Conservation (phyloP, 129 eudicot genomes). For the Pittosporum tobira region DNA sequence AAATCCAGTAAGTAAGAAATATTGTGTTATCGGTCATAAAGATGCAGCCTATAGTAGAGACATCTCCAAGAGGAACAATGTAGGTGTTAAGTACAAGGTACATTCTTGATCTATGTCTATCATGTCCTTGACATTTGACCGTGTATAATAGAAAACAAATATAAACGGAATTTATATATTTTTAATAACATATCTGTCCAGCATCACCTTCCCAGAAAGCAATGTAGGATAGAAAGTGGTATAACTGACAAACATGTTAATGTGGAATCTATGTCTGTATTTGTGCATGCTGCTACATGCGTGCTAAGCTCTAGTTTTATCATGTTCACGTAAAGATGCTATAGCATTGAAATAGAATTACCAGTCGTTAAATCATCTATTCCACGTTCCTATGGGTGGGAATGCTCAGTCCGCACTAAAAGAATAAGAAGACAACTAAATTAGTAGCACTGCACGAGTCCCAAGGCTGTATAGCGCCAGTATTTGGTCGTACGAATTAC, state of each 20-base stretch:
- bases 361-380: neutral
- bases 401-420: neutral
- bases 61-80: neutral
- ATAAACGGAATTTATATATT: too few relatives aligned
- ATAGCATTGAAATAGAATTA: neutral
- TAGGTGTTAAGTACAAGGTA: neutral
- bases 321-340: neutral
- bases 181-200: neutral
- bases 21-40: neutral
- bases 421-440: conserved; percentile 5
- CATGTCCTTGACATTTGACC: too few relatives aligned
- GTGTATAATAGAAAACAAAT: too few relatives aligned
- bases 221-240: neutral
- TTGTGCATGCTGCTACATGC: neutral
- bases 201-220: neutral
- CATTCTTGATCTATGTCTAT: neutral
- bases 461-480: conserved; percentile 42
- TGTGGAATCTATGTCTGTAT: too few relatives aligned
- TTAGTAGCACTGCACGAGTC: conserved; percentile 59
- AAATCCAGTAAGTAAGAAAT: neutral
- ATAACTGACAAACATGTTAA: too few relatives aligned
- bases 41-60: neutral
- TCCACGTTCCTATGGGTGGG: too few relatives aligned
- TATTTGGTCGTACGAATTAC: conserved; percentile 87
- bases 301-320: neutral